phyloP scores from a whole-genome alignment of 441 rosid species.

The Erysimum cheiri region DNA sequence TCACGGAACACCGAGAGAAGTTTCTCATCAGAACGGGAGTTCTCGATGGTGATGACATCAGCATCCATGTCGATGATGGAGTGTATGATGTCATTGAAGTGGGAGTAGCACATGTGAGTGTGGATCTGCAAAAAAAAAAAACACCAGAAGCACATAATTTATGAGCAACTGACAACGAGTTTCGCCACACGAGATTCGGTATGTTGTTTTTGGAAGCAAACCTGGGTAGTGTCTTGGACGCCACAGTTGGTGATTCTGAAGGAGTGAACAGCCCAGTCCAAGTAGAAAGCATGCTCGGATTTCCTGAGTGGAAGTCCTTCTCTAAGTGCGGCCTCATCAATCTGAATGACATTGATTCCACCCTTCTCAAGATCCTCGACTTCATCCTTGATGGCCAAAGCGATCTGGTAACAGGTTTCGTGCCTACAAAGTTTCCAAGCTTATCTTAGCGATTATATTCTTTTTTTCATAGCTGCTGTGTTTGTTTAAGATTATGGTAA shows the following conservation, averaged over 20 bases:
- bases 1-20: constrained; percentile 98
- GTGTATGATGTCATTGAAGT: constrained; percentile 98
- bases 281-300: constrained; percentile 93
- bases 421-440: constrained; percentile 55
- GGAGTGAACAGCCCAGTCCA: constrained; percentile 99
- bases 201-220: constrained; percentile 29
- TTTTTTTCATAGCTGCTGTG: neutral
- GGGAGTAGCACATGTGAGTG: constrained; percentile 99
- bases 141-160: neutral
- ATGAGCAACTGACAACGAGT: neutral
- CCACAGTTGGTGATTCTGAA: constrained; percentile 96
- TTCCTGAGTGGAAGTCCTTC: constrained; percentile 97
- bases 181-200: neutral
- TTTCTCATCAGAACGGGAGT: constrained; percentile 97
- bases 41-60: constrained; percentile 97
- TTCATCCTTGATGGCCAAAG: constrained; percentile 98
- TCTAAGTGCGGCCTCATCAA: constrained; percentile 95
- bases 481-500: neutral
- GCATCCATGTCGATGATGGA: constrained; percentile 98
- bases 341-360: constrained; percentile 87
- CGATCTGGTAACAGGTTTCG: constrained; percentile 96
- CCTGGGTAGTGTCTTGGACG: constrained; percentile 93
- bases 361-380: constrained; percentile 98
- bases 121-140: constrained; percentile 62
- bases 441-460: constrained; percentile 18